These are phyloP conservation scores for Diutina scorzettiae DNA, from an alignment of 1,139 yeast species.

Conservation along the genomic window DNA sequence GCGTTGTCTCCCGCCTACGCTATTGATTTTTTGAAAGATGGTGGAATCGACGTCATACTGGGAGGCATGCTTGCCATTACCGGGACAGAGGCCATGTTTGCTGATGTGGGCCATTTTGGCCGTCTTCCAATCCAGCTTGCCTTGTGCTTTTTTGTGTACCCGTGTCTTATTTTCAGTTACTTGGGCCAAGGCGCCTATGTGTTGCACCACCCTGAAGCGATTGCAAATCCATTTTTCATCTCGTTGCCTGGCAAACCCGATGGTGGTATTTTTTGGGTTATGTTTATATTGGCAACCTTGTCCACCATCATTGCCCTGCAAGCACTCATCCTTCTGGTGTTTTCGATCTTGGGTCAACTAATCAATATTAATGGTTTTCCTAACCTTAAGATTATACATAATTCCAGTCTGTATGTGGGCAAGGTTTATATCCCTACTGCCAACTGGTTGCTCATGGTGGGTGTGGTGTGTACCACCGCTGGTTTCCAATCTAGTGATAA, in stretches of 20 bases:
- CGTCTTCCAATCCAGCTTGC: conserved; percentile 37
- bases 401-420: conserved; percentile 31
- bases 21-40: conserved; percentile 24
- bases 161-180: conserved; percentile 37
- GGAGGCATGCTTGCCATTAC: conserved; percentile 45
- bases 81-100: conserved; percentile 55
- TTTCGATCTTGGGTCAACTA: conserved; percentile 39
- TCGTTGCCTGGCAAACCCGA: conserved; percentile 41
- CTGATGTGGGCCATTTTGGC: conserved; percentile 49
- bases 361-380: conserved; percentile 45
- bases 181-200: conserved; percentile 48
- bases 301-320: conserved; percentile 50
- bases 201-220: conserved; percentile 26
- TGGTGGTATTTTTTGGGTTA: conserved; percentile 35
- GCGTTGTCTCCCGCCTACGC: conserved; percentile 44
- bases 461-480: conserved; percentile 37
- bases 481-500: conserved; percentile 38
- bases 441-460: conserved; percentile 37
- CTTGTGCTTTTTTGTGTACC: conserved; percentile 31
- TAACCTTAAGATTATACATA: conserved; percentile 30
- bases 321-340: conserved; percentile 45
- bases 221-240: conserved; percentile 31
- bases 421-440: conserved; percentile 40
- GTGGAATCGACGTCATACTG: conserved; percentile 33
- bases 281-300: conserved; percentile 41